Evolutionary conservation across 1,139 yeast species (phyloP), one percentile per base, ranked within the genome.

Genomic region (Trichomonascaceae sp.): DNA sequence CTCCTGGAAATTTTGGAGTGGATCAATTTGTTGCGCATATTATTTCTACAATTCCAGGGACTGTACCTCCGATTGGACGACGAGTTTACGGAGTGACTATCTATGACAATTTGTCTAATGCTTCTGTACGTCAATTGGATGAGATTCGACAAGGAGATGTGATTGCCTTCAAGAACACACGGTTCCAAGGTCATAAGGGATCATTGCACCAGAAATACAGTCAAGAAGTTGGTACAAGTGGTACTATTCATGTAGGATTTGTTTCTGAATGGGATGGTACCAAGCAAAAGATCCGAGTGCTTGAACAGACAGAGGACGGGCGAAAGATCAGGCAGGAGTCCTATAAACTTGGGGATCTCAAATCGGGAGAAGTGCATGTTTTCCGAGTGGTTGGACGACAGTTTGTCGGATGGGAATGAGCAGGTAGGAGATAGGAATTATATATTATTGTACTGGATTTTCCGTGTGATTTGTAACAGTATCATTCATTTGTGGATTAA

Each of bases 131-230:
- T 19, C 81, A 80, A 60, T 63, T 73, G 36, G 93, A 83, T 54
- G 87, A 83, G 48, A 80, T 89, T 55, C 78, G 80, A 51, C 84
- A 95, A 0, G 99, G 99, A 55, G 98, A 93, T 67, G 76, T 93
- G 17, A 71, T 89, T 49, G 85, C 89, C 57, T 79, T 89, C 60
- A 81, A 84, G 62, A 81, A 82, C 56, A 96, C 90, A 9, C 79
- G 79, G 58, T 90, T 91, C 70, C 82, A 80, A 56, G 80, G 84
- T 8, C 88, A 84, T 62, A 84, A 84, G 65, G 76, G 76, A 17
- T 64, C 73, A 1, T 79, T 84, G 53, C 80, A 77, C 56, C 79
- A 73, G 61, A 79, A 78, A 62, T 69, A 74, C 49, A 55, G 67
- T 2, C 58, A 65, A 19, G 80, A 78, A 15, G 78, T 81, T 13